Conservation (phyloP, 2,329 filamentous ascomycete species). For the Aspergillus pseudoglaucus region DNA sequence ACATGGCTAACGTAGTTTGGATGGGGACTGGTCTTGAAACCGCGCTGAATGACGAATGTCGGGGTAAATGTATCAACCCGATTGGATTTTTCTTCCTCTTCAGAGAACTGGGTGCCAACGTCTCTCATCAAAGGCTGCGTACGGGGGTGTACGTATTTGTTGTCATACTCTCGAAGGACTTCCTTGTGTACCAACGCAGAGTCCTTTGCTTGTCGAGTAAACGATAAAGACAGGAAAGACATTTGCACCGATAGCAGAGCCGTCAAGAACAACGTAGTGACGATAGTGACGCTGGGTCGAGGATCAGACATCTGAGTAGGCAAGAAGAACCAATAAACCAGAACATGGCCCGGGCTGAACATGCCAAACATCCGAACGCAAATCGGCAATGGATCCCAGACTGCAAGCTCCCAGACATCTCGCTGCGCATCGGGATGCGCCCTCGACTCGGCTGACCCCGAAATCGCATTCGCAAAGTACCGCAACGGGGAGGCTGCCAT, state of each 20-base stretch:
- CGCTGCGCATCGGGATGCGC: conserved; percentile 67
- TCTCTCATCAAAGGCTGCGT: conserved; percentile 74
- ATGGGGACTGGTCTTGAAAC: conserved; percentile 77
- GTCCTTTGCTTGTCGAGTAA: conserved; percentile 81
- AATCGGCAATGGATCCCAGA: conserved; percentile 89
- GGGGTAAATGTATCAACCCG: conserved; percentile 59
- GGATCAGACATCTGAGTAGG: conserved; percentile 70
- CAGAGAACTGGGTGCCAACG: conserved; percentile 70
- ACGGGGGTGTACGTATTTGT: conserved; percentile 86
- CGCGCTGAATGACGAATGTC: conserved; percentile 60
- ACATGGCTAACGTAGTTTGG: conserved; percentile 69
- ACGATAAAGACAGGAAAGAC: conserved; percentile 63
- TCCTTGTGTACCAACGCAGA: conserved; percentile 78
- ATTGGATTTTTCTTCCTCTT: conserved; percentile 40
- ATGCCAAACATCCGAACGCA: conserved; percentile 76
- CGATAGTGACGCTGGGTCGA: conserved; percentile 75
- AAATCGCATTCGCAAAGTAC: conserved; percentile 63
- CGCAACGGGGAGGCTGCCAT: conserved; percentile 70
- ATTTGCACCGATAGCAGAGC: conserved; percentile 70
- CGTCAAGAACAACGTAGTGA: conserved; percentile 73
- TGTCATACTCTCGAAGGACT: conserved; percentile 91
- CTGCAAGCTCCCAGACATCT: conserved; percentile 89
- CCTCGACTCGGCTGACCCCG: conserved; percentile 69
- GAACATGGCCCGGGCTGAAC: conserved; percentile 89
- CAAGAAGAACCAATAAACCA: conserved; percentile 82